Evolutionary conservation across 768 basidiomycete species (phyloP).

Genomic region (Russula griseocarnosa): DNA sequence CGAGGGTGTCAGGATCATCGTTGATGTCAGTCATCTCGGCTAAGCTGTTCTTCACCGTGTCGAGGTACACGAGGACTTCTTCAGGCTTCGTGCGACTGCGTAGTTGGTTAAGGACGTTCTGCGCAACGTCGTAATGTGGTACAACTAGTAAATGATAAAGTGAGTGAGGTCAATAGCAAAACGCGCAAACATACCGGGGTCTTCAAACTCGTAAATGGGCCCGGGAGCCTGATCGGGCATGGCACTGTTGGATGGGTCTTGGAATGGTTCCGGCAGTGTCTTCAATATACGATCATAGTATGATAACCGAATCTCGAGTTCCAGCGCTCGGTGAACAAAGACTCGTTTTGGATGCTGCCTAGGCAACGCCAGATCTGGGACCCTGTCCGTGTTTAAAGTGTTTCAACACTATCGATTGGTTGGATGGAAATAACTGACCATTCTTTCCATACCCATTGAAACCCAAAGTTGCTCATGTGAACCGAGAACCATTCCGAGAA

Average conservation of each 20-base stretch:
- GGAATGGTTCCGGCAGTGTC: constrained; percentile 81
- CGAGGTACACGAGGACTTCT: constrained; percentile 72
- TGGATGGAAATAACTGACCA: constrained; percentile 54
- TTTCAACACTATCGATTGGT: not conserved
- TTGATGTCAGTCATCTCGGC: constrained; percentile 56
- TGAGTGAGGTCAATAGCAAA: not conserved
- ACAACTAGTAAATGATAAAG: constrained; percentile 45
- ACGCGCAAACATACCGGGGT: constrained; percentile 50
- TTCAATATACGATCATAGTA: constrained; percentile 92
- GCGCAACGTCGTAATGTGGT: constrained; percentile 75
- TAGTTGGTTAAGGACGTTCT: constrained; percentile 71
- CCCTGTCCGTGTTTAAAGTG: constrained; percentile 47
- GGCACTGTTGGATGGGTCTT: constrained; percentile 54
- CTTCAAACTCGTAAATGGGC: constrained; percentile 80
- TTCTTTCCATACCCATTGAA: constrained; percentile 99
- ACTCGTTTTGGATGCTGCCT: constrained; percentile 79
- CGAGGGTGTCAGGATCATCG: constrained; percentile 59
- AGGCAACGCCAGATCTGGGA: constrained; percentile 73
- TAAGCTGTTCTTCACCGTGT: constrained; percentile 61
- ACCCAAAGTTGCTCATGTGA: constrained; percentile 97
- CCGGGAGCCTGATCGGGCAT: constrained; percentile 72
- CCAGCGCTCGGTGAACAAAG: constrained; percentile 83
- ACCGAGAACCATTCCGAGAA: constrained; percentile 94
- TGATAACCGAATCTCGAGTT: constrained; percentile 85
- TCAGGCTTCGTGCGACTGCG: constrained; percentile 77